These are phyloP conservation scores for Torrubiella hemipterigena DNA, from an alignment of 2,329 filamentous ascomycete species.

Conservation along the genomic window DNA sequence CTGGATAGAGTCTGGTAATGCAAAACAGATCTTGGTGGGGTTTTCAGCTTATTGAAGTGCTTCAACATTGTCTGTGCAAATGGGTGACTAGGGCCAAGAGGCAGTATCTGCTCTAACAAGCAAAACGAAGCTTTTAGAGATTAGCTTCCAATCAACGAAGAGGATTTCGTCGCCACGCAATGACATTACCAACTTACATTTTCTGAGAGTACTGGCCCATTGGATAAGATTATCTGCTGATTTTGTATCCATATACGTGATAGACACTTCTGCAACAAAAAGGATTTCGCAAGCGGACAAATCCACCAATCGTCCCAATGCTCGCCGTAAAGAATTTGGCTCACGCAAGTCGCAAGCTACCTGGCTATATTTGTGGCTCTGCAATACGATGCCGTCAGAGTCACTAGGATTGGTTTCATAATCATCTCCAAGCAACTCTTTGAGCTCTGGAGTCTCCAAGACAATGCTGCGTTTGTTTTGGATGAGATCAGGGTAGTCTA, in stretches of 20 bases:
- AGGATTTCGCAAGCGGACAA: slow-evolving; percentile 51
- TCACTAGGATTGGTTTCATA: slow-evolving; percentile 23
- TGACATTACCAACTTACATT: too few relatives aligned
- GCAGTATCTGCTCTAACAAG: slow-evolving; percentile 75
- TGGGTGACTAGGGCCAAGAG: slow-evolving; percentile 64
- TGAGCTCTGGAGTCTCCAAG: slow-evolving; percentile 46
- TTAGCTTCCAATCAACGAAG: too few relatives aligned
- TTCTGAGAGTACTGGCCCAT: slow-evolving; percentile 62
- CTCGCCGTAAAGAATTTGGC: slow-evolving; percentile 44
- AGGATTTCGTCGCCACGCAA: too few relatives aligned
- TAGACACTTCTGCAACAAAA: slow-evolving; percentile 80
- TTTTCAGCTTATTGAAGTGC: slow-evolving; percentile 72
- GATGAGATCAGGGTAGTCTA: slow-evolving; percentile 78
- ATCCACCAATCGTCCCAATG: slow-evolving; percentile 47
- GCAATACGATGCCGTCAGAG: slow-evolving; percentile 39
- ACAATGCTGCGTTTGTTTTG: slow-evolving; percentile 60
- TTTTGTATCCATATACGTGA: slow-evolving; percentile 74
- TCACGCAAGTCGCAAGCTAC: slow-evolving; percentile 73
- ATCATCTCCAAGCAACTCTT: slow-evolving; percentile 18
- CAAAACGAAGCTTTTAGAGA: slow-evolving; percentile 78
- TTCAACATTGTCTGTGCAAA: slow-evolving; percentile 79
- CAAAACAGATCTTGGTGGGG: slow-evolving; percentile 62
- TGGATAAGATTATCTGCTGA: slow-evolving; percentile 62
- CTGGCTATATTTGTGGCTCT: slow-evolving; percentile 62
- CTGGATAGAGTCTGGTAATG: slow-evolving; percentile 54